Conservation (phyloP, 2,329 filamentous ascomycete species). For the Colletotrichum tropicale region DNA sequence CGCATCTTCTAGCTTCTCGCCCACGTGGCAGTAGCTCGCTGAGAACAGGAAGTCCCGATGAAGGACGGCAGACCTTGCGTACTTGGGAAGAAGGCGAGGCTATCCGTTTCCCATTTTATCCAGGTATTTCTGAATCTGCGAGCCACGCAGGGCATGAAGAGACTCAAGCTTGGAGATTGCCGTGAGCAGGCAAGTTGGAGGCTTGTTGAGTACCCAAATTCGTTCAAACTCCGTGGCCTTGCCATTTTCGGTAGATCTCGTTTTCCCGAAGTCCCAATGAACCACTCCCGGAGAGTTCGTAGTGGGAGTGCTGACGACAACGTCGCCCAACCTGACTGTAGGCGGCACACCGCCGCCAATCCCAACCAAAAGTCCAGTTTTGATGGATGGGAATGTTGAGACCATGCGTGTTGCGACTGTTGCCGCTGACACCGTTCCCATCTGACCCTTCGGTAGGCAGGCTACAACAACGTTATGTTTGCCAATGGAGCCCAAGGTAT, state of each 20-base stretch:
- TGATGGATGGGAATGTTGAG: not conserved
- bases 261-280: conserved; percentile 20
- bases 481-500: conserved; percentile 28
- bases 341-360: conserved; percentile 25
- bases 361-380: conserved; percentile 26
- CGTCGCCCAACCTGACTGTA: conserved; percentile 21
- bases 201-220: not conserved
- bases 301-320: conserved; percentile 15
- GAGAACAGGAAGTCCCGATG: not conserved
- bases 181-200: conserved; percentile 12
- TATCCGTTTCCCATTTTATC: not conserved
- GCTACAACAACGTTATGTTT: conserved; percentile 30
- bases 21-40: not conserved
- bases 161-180: not conserved
- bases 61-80: not conserved
- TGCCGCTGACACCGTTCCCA: conserved; percentile 20
- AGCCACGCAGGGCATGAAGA: conserved; percentile 2
- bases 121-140: not conserved
- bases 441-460: conserved; percentile 23
- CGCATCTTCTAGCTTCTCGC: not conserved
- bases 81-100: not conserved
- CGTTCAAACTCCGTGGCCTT: not conserved
- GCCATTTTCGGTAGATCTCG: not conserved
- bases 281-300: conserved; percentile 1
- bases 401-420: not conserved